Percentiles rank a stretch among this genome's conserved stretches.
Evolutionary conservation across 495 filamentous ascomycete genomes (phyloP).

Genomic region (Neurospora sp.): DNA sequence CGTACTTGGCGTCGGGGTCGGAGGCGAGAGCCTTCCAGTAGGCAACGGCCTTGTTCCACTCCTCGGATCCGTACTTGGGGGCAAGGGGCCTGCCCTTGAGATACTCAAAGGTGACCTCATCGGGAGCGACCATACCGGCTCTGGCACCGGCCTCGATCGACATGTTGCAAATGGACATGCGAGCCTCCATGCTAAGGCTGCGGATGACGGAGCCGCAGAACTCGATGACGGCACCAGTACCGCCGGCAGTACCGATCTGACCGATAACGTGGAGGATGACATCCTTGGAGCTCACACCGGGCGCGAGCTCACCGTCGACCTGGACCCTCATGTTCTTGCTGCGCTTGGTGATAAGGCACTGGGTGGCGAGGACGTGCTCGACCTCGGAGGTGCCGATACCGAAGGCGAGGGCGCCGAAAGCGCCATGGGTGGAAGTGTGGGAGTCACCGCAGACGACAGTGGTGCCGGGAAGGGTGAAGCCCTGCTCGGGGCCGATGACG

Average conservation of each 20-base stretch:
- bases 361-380: constrained; percentile 94
- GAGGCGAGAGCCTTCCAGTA: constrained; percentile 86
- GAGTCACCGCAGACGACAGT: constrained; percentile 97
- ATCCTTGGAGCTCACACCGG: constrained; percentile 93
- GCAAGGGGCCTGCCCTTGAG: constrained; percentile 83
- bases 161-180: constrained; percentile 99
- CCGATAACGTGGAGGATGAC: constrained; percentile 92
- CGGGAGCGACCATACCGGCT: constrained; percentile 93
- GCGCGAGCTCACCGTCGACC: constrained; percentile 81
- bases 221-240: constrained; percentile 90
- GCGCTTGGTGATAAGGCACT: constrained; percentile 84
- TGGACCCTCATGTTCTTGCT: constrained; percentile 98
- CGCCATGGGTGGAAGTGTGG: constrained; percentile 95
- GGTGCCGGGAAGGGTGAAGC: constrained; percentile 94
- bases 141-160: constrained; percentile 95
- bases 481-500: constrained; percentile 98
- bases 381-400: constrained; percentile 98
- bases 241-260: constrained; percentile 88
- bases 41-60: constrained; percentile 81
- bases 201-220: constrained; percentile 92
- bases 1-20: constrained; percentile 76
- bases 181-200: constrained; percentile 84
- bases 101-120: constrained; percentile 89
- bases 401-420: constrained; percentile 90
- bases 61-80: constrained; percentile 66